Percentiles rank a stretch among this genome's conserved stretches.
Conservation (phyloP, 768 basidiomycete genomes). For the Piloderma croceum region DNA sequence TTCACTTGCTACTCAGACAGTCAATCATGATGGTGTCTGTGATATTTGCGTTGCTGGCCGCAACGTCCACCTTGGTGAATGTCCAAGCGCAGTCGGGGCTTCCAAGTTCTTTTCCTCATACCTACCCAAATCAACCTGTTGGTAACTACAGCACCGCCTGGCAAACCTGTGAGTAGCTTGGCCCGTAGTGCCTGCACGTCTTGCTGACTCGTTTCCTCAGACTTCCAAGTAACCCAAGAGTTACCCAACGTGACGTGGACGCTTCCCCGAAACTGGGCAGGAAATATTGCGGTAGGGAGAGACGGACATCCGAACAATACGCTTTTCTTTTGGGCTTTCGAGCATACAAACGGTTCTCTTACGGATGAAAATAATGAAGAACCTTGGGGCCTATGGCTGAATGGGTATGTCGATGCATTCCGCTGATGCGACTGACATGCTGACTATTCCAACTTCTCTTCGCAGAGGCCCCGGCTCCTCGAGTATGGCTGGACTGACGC, state of each 20-base stretch:
- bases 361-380: slow-evolving; percentile 35
- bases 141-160: slow-evolving; percentile 50
- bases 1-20: too few species aligned
- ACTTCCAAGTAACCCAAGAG: slow-evolving; percentile 50
- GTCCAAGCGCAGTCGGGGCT: too few species aligned
- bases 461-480: slow-evolving; percentile 55
- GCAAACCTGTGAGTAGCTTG: slow-evolving; percentile 48
- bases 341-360: slow-evolving; percentile 51
- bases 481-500: slow-evolving; percentile 57
- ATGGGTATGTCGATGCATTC: slow-evolving; percentile 54
- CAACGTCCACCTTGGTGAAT: too few species aligned
- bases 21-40: too few species aligned
- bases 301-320: slow-evolving; percentile 58
- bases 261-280: slow-evolving; percentile 50
- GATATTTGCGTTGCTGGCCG: too few species aligned
- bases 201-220: slow-evolving; percentile 27
- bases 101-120: slow-evolving; percentile 45
- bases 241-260: slow-evolving; percentile 61
- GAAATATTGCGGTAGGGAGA: slow-evolving; percentile 58
- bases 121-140: slow-evolving; percentile 40
- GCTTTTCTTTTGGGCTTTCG: slow-evolving; percentile 62
- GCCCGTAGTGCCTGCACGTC: not conserved
- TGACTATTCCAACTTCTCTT: not conserved
- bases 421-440: not conserved
- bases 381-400: slow-evolving; percentile 73